Conservation (phyloP, 805 yeast species). For the Sugiyamaella lignohabitans region DNA sequence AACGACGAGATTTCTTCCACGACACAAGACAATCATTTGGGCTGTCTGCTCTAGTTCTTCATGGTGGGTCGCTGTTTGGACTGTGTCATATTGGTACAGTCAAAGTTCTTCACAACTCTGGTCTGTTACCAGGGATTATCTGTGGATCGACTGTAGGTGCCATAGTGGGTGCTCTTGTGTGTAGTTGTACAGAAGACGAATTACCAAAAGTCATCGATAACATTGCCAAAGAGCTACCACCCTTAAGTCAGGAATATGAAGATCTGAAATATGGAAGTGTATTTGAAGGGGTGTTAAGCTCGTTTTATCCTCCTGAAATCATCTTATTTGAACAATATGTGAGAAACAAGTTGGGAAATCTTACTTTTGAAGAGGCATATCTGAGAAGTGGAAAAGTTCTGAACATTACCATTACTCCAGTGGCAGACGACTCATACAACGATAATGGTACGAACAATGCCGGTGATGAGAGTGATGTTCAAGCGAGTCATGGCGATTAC, state of each 20-base stretch:
- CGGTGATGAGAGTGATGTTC: neutral
- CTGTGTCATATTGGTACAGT: constrained; percentile 91
- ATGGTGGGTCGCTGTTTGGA: constrained; percentile 94
- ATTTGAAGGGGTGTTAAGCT: constrained; percentile 65
- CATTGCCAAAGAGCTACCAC: constrained; percentile 23
- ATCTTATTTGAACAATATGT: constrained; percentile 74
- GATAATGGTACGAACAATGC: neutral
- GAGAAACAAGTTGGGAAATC: constrained; percentile 62
- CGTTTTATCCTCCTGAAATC: constrained; percentile 84
- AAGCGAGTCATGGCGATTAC: neutral
- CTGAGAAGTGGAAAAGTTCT: constrained; percentile 68
- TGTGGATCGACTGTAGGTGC: constrained; percentile 95
- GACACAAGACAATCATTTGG: constrained; percentile 86
- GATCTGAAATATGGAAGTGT: constrained; percentile 37
- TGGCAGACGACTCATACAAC: constrained; percentile 16
- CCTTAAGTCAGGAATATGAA: constrained; percentile 17
- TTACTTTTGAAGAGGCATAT: constrained; percentile 92
- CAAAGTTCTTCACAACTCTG: constrained; percentile 67
- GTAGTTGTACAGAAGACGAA: constrained; percentile 65
- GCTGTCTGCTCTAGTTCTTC: constrained; percentile 80
- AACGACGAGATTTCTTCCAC: constrained; percentile 68
- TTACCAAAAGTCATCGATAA: constrained; percentile 38
- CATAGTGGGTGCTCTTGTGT: constrained; percentile 78
- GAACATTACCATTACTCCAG: constrained; percentile 79
- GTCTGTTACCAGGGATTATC: constrained; percentile 73